A percentile compares a stretch with the other conserved stretches of the same genome.
Evolutionary conservation across 345 rosid species (phyloP).

Genomic region (Boechera retrofracta): DNA sequence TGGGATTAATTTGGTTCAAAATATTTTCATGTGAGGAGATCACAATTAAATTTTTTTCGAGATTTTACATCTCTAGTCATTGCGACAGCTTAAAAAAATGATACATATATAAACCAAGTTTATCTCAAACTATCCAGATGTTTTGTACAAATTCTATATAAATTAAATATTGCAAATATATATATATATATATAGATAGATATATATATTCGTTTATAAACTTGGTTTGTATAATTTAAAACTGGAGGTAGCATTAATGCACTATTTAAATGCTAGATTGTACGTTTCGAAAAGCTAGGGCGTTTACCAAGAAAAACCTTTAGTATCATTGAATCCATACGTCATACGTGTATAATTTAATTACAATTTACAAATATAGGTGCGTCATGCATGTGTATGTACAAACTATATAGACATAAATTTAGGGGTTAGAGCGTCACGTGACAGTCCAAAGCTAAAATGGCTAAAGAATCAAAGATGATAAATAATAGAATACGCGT

Average conservation of each 20-base stretch:
- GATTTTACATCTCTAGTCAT: background rate
- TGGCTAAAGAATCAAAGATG: slow-evolving; percentile 12
- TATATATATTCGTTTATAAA: background rate
- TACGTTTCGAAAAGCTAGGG: background rate
- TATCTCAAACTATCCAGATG: background rate
- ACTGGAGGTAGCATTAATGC: background rate
- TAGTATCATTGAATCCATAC: slow-evolving; percentile 21
- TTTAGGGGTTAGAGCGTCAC: slow-evolving; percentile 28
- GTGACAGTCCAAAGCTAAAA: slow-evolving; percentile 21
- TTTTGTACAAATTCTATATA: background rate
- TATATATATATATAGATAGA: no score
- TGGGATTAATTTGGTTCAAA: background rate
- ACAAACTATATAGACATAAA: slow-evolving; percentile 21
- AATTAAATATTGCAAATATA: no score
- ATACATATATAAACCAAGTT: background rate
- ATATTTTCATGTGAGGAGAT: background rate
- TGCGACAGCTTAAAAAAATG: background rate
- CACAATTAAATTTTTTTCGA: background rate
- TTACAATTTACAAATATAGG: background rate
- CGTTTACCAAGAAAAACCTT: slow-evolving; percentile 2
- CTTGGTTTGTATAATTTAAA: background rate
- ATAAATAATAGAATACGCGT: slow-evolving; percentile 6
- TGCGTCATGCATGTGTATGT: slow-evolving; percentile 28
- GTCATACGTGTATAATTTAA: slow-evolving; percentile 8
- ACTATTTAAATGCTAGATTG: background rate